Evolutionary conservation across 345 rosid genomes (phyloP), one percentile per base, ranked within the genome.

Genomic region (Sonneratia caseolaris): DNA sequence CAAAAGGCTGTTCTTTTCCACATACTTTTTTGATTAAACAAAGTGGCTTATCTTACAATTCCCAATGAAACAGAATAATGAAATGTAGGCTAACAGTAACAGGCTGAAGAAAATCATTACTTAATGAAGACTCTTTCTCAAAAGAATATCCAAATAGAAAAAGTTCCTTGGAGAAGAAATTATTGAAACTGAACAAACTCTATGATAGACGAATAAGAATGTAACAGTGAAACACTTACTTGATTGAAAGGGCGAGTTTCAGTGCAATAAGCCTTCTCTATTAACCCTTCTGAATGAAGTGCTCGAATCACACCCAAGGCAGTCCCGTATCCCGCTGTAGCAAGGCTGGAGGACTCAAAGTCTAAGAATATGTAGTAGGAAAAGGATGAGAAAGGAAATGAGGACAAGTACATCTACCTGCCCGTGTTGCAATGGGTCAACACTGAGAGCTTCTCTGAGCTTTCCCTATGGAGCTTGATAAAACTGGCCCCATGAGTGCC

Each of bases 201-300:
- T n/a, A 8, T 57, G 64, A 57, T 57, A n/a, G 13, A 35, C 27
- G 38, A 9, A 59, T 22, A 22, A 21, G 3, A 7, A 56, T 18
- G n/a, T 22, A 62, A 62, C 5, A 35, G 32, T 11, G 38, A 12
- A 62, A 10, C 2, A 67, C 73, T 85, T 78, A 93, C 98, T 86
- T 94, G 97, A 81, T 94, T 94, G 78, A 91, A 91, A 22, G 98
- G 98, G 70, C 97, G 97, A 35, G 98, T 94, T 87, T 94, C 98
- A 24, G 98, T 89, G 85, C 98, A 94, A 83, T 85, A 91, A 42
- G 96, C 96, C 70, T 92, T 90, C 75, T 87, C 92, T 61, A 94
- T 78, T 43, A 79, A 80, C 75, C 96, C 96, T 70, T 79, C 77
- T 40, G 82, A 27, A 51, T 94, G 91, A 77, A 90, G 95, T 71